Percentiles rank a stretch among this genome's conserved stretches.
These are phyloP conservation scores for Paecilomyces fulvus DNA, from an alignment of 2,329 filamentous ascomycete species.

Conservation along the genomic window DNA sequence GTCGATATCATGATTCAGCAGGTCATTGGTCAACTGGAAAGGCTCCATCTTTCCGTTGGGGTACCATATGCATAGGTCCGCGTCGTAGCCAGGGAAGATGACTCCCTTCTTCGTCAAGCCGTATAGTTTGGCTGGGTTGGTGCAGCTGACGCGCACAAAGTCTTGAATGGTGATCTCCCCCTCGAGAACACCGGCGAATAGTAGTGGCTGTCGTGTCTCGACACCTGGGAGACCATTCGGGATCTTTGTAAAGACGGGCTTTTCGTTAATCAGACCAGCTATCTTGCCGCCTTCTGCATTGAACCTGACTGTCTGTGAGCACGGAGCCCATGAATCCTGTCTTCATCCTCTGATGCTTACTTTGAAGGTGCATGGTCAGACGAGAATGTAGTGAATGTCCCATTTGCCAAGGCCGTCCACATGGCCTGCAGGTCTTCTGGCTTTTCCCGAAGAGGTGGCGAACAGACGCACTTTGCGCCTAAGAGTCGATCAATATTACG, in stretches of 20 bases:
- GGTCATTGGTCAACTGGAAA: slow-evolving; percentile 25
- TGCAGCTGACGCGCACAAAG: slow-evolving; percentile 5
- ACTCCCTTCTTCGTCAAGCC: slow-evolving; percentile 46
- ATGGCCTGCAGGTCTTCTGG: slow-evolving; percentile 43
- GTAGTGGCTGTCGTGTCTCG: slow-evolving; percentile 47
- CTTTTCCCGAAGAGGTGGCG: slow-evolving; percentile 42
- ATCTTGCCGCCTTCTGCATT: slow-evolving; percentile 4
- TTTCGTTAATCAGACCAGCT: slow-evolving; percentile 3
- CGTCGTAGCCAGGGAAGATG: slow-evolving; percentile 45
- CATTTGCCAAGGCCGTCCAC: slow-evolving; percentile 44
- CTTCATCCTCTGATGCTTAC: slow-evolving; percentile 5
- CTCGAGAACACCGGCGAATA: slow-evolving; percentile 10
- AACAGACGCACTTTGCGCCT: slow-evolving; percentile 49
- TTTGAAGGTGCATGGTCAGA: slow-evolving; percentile 39
- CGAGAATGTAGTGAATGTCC: slow-evolving; percentile 47
- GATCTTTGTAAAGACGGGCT: slow-evolving; percentile 23
- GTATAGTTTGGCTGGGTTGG: slow-evolving; percentile 41
- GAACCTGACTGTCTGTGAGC: not conserved
- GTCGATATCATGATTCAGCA: slow-evolving; percentile 54
- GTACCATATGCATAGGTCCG: slow-evolving; percentile 53
- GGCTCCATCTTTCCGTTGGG: slow-evolving; percentile 26
- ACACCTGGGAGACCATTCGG: slow-evolving; percentile 52
- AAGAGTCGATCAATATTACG: slow-evolving; percentile 20
- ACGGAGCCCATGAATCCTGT: not conserved
- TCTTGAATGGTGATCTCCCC: slow-evolving; percentile 18